A percentile compares a stretch with the other conserved stretches of the same genome.
Conservation (phyloP, 78 protist species). For the Goniomonas avonlea region DNA sequence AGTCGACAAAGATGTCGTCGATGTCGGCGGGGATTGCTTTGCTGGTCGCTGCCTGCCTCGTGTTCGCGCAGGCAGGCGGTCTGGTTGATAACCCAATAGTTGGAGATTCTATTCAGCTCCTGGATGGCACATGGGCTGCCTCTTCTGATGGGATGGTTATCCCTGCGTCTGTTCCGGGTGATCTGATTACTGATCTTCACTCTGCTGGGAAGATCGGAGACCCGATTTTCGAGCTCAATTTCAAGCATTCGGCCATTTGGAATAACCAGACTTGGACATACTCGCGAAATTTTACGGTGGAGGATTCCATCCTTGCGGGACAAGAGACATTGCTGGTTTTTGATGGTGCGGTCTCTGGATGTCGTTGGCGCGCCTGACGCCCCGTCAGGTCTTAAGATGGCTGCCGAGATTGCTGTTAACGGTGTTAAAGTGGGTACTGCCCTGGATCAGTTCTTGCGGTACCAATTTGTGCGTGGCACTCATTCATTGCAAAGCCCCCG, state of each 20-base stretch:
- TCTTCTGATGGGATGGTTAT: not conserved
- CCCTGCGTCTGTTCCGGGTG: slow-evolving; percentile 27
- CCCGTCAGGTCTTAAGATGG: too few relatives aligned
- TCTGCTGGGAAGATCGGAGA: not conserved
- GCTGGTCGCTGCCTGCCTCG: too few relatives aligned
- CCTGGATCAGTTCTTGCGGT: slow-evolving; percentile 26
- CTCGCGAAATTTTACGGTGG: not conserved
- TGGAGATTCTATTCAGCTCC: not conserved
- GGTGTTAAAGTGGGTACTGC: not conserved
- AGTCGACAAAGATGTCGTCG: too few relatives aligned
- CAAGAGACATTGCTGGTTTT: slow-evolving; percentile 13
- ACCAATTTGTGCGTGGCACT: too few relatives aligned
- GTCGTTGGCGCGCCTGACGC: too few relatives aligned
- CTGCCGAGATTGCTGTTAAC: slow-evolving; percentile 1
- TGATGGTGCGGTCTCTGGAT: too few relatives aligned
- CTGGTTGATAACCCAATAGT: too few relatives aligned
- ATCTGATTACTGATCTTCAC: slow-evolving; percentile 29
- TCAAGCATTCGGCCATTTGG: not conserved
- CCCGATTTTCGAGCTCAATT: slow-evolving; percentile 22
- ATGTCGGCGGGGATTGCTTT: too few relatives aligned
- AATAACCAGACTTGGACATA: slow-evolving; percentile 7
- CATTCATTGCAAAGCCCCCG: too few relatives aligned
- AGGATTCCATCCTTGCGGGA: too few relatives aligned
- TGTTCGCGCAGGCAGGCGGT: too few relatives aligned
- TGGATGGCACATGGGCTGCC: slow-evolving; percentile 25